Base-by-base conservation (phyloP, 2,329 filamentous ascomycete genomes). In the Cryphonectria radicalis region DNA sequence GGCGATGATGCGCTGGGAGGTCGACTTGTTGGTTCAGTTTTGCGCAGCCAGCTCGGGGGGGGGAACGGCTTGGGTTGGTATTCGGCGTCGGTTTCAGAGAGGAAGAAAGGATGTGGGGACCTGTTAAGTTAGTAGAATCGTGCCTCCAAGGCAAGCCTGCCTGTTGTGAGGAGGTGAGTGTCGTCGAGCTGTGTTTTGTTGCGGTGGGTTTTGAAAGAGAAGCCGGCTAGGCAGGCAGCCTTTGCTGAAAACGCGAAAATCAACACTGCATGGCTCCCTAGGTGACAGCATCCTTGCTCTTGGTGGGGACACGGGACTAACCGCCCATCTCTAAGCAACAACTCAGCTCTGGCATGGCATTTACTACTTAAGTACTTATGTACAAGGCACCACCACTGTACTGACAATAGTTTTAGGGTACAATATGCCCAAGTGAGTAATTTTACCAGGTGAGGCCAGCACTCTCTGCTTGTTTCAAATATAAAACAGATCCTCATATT, bases 231-330 rank as follows among this genome's bases (percentile, higher is more conserved):
- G 46, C 67, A 60, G 60, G 50, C 32, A 35, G 42, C n/a, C 46
- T 6, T 19, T 11, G 67, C 67, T 64, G 42, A 32, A 63, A 63
- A 28, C 42, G 71, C 55, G 66, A 37, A 69, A 68, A 70, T 63
- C 70, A 73, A 73, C 69, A 73, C 53, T 59, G 69, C 66, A 62
- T 64, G 65, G 69, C 53, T 63, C 50, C 64, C 68, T 37, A 73
- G 71, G 68, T 63, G 65, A 65, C 69, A 8, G 42, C 65, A 73
- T 63, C 69, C 69, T 57, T 73, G 69, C 53, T 19, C 63, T n/a
- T 46, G 50, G 64, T 62, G 32, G 40, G 57, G 59, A 57, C 55
- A 43, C 70, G 70, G 70, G 63, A 72, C 63, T 46, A 57, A 60
- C 71, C 65, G 65, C 64, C 63, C 37, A 32, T 11, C 35, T 46